Evolutionary conservation across 1,284 basidiomycete genomes (phyloP).

Genomic region (Leucoagaricus sp.): DNA sequence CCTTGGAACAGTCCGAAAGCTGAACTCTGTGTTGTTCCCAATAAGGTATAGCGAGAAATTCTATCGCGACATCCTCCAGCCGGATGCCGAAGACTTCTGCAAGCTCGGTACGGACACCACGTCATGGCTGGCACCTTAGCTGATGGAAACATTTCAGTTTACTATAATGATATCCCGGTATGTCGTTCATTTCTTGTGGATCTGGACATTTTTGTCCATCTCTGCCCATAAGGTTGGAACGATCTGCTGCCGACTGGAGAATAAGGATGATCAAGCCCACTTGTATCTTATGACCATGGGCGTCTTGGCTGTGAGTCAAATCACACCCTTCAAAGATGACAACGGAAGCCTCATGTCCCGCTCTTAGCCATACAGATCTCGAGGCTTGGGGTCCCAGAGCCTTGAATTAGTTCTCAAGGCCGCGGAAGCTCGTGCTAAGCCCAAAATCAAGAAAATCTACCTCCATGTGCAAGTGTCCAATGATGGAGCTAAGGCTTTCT

Average conservation of each 20-base stretch:
- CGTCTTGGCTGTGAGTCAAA: conserved; percentile 67
- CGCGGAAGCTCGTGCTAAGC: conserved; percentile 55
- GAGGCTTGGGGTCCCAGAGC: conserved; percentile 67
- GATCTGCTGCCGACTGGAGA: conserved; percentile 78
- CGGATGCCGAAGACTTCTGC: conserved; percentile 78
- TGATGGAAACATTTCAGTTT: conserved; percentile 48
- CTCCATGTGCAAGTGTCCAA: conserved; percentile 82
- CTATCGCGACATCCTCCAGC: conserved; percentile 69
- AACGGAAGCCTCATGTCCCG: conserved; percentile 17
- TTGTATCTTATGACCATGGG: conserved; percentile 87
- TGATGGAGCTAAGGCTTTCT: conserved; percentile 69
- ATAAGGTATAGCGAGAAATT: conserved; percentile 84
- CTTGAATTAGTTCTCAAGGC: conserved; percentile 65
- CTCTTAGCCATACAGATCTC: conserved; percentile 75
- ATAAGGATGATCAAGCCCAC: conserved; percentile 52
- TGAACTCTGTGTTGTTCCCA: conserved; percentile 79
- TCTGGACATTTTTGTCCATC: conserved; percentile 19
- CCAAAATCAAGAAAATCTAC: conserved; percentile 67
- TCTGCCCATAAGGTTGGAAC: conserved; percentile 57
- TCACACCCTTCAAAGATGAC: conserved; percentile 14
- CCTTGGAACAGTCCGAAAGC: conserved; percentile 77
- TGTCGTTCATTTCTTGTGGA: conserved; percentile 21
- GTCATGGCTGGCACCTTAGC: conserved; percentile 7
- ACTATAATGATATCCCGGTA: conserved; percentile 81
- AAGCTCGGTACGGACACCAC: conserved; percentile 62